Evolutionary conservation across 2,329 filamentous ascomycete species (phyloP).

Genomic region (Exophiala mesophila): DNA sequence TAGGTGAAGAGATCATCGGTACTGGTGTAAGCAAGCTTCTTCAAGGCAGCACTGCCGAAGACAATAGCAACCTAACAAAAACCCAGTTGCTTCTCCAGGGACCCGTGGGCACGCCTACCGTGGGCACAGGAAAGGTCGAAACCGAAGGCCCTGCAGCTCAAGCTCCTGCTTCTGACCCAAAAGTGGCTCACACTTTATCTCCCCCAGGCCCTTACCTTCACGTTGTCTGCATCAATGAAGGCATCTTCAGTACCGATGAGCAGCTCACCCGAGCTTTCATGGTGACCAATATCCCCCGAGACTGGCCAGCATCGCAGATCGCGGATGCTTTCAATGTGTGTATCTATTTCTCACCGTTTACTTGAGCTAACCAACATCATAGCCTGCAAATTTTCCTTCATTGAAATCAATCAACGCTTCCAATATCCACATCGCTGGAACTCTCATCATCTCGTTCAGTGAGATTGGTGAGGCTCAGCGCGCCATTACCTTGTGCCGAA

Average conservation of each 20-base stretch:
- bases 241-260: slow-evolving; percentile 23
- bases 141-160: slow-evolving; percentile 1
- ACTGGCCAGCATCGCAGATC: slow-evolving; percentile 33
- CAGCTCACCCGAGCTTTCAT: slow-evolving; percentile 18
- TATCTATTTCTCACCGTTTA: slow-evolving; percentile 3
- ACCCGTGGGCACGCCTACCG: slow-evolving; percentile 3
- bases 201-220: slow-evolving; percentile 8
- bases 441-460: slow-evolving; percentile 52
- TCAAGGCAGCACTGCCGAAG: slow-evolving; percentile 8
- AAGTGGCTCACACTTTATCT: neutral
- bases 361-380: slow-evolving; percentile 6
- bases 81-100: slow-evolving; percentile 3
- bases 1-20: neutral
- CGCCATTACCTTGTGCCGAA: slow-evolving; percentile 26
- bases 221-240: slow-evolving; percentile 13
- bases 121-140: slow-evolving; percentile 1
- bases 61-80: neutral
- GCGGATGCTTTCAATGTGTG: slow-evolving; percentile 38
- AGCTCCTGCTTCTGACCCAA: neutral
- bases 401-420: slow-evolving; percentile 36
- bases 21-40: slow-evolving; percentile 11
- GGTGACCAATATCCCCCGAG: slow-evolving; percentile 26
- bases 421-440: slow-evolving; percentile 35
- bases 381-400: slow-evolving; percentile 28
- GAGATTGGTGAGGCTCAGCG: slow-evolving; percentile 58